Evolutionary conservation across 208 protist genomes (phyloP).

Genomic region (Phytomonas sp.): DNA sequence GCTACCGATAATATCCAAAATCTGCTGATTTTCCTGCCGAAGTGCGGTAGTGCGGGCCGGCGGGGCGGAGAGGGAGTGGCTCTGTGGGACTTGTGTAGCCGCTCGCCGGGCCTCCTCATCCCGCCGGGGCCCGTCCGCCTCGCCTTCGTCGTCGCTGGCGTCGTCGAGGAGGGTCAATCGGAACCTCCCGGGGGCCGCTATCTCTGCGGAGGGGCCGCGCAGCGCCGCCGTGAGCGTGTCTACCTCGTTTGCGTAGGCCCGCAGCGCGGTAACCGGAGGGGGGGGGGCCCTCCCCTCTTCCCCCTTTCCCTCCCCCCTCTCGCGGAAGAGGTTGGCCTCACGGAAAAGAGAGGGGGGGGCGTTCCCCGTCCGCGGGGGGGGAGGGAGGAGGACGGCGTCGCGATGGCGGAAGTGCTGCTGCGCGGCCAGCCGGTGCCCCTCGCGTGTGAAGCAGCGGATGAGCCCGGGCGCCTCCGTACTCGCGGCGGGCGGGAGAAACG

Average conservation of each 20-base stretch:
- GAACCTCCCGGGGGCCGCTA: constrained; percentile 18
- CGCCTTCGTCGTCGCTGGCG: constrained; percentile 6
- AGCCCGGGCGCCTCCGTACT: constrained; percentile 41
- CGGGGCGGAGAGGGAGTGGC: background rate
- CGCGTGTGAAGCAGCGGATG: constrained; percentile 15
- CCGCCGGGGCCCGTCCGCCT: background rate
- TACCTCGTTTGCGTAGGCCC: constrained; percentile 39
- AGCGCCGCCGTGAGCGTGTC: constrained; percentile 49
- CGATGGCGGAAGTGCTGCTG: constrained; percentile 33
- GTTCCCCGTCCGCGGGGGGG: constrained; percentile 32
- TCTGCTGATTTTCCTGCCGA: constrained; percentile 36
- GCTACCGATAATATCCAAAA: constrained; percentile 42
- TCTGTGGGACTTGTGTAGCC: background rate
- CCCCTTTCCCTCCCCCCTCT: background rate
- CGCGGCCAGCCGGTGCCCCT: constrained; percentile 7
- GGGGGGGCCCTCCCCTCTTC: too few relatives aligned
- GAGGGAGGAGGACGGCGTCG: constrained; percentile 30
- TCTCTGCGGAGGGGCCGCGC: constrained; percentile 9
- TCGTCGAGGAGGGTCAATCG: constrained; percentile 43
- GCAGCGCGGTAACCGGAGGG: too few relatives aligned
- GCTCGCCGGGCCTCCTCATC: background rate
- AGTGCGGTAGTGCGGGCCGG: constrained; percentile 17
- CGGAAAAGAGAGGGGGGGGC: constrained; percentile 7
- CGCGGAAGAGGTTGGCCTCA: background rate
- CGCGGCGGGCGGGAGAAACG: constrained; percentile 34